Evolutionary conservation across 2,329 filamentous ascomycete genomes (phyloP), one percentile per base, ranked within the genome.

Genomic region (Shiraia sp.): DNA sequence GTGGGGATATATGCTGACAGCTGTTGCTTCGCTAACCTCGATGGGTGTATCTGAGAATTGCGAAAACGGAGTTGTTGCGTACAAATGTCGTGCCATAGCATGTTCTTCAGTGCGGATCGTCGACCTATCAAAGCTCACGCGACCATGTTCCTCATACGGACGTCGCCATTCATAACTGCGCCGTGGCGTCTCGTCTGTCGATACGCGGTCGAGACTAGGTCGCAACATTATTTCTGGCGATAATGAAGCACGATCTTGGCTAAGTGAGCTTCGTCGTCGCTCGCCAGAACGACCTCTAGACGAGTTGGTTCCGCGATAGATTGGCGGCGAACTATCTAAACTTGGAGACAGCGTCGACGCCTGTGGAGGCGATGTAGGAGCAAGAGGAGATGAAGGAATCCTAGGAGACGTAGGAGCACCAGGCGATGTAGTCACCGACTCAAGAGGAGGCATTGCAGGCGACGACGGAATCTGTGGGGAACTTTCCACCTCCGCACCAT

Each of bases 21-120:
- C 80, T 29, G 74, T 81, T 8, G 82, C 82, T 60, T 85, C 80
- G 45, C 75, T 79, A 37, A 85, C 75, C 63, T 86, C 82, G 9
- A 79, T 66, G 0, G 77, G 77, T 1, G 78, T 80, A 30, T 72
- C 53, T 51, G 77, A 49, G 66, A 69, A 50, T 69, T 75, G 42
- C 64, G 80, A 58, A 36, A 76, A 75, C 0, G 73, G 74, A 1
- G 78, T 79, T 13, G 72, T 74, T 26, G 75, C 62, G 19, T 72
- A 78, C 9, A 76, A 70, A 31, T 77, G 75, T 13, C 75, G 71
- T 10, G 64, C 65, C 48, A 66, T 61, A 12, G 63, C 65, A 44
- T 69, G 66, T 37, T 70, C 68, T 22, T 69, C 51, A 67, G 63
- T 55, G 61, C 69, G 49, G 54, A 67, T 62, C 23, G 61, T 67